These are phyloP conservation scores for Wallacemonas sp. DNA, from an alignment of 208 protist genomes.

Conservation along the genomic window DNA sequence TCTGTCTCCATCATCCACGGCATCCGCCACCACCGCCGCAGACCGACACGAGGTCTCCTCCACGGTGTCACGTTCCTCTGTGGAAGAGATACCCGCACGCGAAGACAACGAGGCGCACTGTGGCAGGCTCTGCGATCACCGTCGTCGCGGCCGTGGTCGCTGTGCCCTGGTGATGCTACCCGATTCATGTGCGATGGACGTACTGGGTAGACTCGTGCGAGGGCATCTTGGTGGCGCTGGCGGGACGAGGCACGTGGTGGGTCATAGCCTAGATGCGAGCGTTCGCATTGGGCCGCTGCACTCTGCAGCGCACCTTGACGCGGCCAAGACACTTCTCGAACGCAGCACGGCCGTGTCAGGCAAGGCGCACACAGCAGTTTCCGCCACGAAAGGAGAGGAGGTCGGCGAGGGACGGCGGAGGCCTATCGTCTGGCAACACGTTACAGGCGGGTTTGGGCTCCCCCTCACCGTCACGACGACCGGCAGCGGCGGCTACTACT, in stretches of 20 bases:
- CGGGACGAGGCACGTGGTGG: conserved; percentile 15
- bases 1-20: too few species aligned
- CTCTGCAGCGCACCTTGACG: conserved; percentile 17
- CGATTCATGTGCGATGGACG: conserved; percentile 10
- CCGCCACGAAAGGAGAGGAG: too few species aligned
- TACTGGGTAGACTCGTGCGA: conserved; percentile 26
- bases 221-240: conserved; percentile 1
- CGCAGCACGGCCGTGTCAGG: background rate
- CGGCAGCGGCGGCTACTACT: conserved; percentile 30
- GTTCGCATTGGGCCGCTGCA: conserved; percentile 25
- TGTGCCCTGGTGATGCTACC: conserved; percentile 30
- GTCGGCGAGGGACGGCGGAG: background rate
- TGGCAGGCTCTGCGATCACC: background rate
- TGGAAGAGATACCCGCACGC: too few species aligned
- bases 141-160: conserved; percentile 6
- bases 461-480: conserved; percentile 20
- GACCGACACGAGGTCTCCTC: background rate
- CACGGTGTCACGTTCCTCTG: background rate
- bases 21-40: background rate
- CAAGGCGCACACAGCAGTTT: too few species aligned
- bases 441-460: conserved; percentile 34
- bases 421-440: conserved; percentile 23
- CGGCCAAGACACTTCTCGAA: conserved; percentile 21
- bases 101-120: too few species aligned
- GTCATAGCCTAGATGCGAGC: conserved; percentile 35